These are phyloP conservation scores for Nicotiana rustica DNA, from an alignment of 305 asterid genomes.

Conservation along the genomic window DNA sequence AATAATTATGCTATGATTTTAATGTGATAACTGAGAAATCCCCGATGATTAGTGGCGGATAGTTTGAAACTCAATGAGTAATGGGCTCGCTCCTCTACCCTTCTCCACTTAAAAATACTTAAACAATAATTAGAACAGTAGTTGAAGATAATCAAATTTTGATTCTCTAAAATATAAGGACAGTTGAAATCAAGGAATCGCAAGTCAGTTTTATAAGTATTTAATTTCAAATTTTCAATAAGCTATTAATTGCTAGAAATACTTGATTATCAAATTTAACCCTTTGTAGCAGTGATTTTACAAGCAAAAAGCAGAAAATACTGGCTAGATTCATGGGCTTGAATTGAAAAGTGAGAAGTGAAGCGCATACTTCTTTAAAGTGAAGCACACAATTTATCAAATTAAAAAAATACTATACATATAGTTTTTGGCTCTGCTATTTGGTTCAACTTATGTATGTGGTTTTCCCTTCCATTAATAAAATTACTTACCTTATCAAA, in stretches of 20 bases:
- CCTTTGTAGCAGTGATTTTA: background rate
- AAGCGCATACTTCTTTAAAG: background rate
- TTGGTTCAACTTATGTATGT: too few species aligned
- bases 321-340: background rate
- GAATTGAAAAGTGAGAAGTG: conserved; percentile 9
- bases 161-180: background rate
- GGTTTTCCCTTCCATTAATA: too few species aligned
- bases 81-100: background rate
- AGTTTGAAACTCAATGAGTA: background rate
- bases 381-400: conserved; percentile 16
- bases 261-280: too few species aligned
- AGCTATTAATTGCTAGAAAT: too few species aligned
- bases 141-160: background rate
- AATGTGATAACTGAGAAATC: background rate
- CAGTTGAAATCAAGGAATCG: background rate
- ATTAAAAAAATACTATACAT: too few species aligned
- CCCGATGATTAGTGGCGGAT: background rate
- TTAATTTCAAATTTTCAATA: too few species aligned
- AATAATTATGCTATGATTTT: background rate
- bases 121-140: background rate
- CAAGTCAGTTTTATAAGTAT: too few species aligned
- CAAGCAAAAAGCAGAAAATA: background rate
- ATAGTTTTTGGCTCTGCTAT: too few species aligned
- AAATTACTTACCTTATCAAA: too few species aligned
- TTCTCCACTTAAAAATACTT: too few species aligned